Percentiles rank a stretch among this genome's conserved stretches.
Conservation (phyloP, 2,329 filamentous ascomycete genomes). For the Phyllosticta citribraziliensis region DNA sequence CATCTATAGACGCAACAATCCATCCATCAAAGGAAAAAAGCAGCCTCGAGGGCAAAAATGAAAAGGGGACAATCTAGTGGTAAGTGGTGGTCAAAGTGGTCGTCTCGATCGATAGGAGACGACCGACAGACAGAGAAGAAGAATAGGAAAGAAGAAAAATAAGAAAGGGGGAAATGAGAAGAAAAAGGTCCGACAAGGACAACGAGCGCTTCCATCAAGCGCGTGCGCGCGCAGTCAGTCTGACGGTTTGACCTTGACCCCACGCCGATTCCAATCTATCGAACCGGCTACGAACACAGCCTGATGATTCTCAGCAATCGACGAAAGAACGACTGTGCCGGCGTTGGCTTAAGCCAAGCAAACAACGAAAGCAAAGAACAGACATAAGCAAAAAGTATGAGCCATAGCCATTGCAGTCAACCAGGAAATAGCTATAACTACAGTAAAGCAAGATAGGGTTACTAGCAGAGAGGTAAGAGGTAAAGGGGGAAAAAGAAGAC, state of each 20-base stretch:
- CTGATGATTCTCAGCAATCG: background rate
- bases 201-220: background rate
- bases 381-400: background rate
- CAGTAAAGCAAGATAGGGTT: background rate
- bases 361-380: background rate
- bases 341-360: background rate
- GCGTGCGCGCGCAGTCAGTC: no score
- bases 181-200: background rate
- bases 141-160: no score
- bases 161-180: background rate
- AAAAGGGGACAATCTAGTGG: no score
- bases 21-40: no score
- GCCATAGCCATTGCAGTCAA: background rate
- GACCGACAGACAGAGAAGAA: no score
- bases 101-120: no score
- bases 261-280: background rate
- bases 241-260: background rate
- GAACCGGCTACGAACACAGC: background rate
- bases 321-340: background rate
- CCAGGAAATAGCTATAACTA: background rate
- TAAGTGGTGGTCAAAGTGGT: no score
- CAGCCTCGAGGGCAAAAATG: no score
- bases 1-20: no score
- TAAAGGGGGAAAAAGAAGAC: background rate
- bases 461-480: background rate